A percentile compares a stretch with the other conserved stretches of the same genome.
Conservation (phyloP, 176 grass and related monocot species). For the Oryza coarctata region DNA sequence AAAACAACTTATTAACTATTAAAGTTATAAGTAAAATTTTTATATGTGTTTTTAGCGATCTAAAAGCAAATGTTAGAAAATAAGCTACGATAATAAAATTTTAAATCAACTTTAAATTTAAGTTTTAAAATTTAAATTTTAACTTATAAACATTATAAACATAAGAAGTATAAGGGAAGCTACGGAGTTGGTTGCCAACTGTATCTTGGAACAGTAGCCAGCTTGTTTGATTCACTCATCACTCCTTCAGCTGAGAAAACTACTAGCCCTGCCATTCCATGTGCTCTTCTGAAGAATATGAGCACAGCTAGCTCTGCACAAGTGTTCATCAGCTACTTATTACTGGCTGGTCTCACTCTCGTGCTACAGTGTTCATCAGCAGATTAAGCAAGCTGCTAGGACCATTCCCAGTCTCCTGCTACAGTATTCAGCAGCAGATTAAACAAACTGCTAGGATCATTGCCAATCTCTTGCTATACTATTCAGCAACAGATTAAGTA, state of each 20-base stretch:
- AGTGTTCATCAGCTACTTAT: background rate
- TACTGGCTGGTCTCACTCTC: background rate
- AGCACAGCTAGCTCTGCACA: background rate
- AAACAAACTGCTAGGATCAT: background rate
- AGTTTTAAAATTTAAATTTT: too few relatives aligned
- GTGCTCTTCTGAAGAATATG: background rate
- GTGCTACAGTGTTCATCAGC: background rate
- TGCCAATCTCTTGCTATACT: background rate
- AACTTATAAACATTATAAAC: too few relatives aligned
- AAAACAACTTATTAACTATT: too few relatives aligned
- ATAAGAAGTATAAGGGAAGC: too few relatives aligned
- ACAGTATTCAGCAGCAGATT: background rate
- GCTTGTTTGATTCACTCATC: background rate
- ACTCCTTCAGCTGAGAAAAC: too few relatives aligned
- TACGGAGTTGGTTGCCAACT: background rate
- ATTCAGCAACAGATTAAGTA: conserved; percentile 4
- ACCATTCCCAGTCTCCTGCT: background rate
- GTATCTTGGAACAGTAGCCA: background rate
- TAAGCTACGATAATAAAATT: too few relatives aligned
- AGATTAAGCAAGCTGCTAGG: background rate
- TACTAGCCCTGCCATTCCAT: background rate
- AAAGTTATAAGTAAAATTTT: too few relatives aligned
- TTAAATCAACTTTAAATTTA: too few relatives aligned
- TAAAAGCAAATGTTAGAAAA: too few relatives aligned
- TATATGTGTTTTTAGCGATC: too few relatives aligned